Evolutionary conservation across 805 yeast genomes (phyloP), one percentile per base, ranked within the genome.

Genomic region (Saccharomycopsis guyanensis): DNA sequence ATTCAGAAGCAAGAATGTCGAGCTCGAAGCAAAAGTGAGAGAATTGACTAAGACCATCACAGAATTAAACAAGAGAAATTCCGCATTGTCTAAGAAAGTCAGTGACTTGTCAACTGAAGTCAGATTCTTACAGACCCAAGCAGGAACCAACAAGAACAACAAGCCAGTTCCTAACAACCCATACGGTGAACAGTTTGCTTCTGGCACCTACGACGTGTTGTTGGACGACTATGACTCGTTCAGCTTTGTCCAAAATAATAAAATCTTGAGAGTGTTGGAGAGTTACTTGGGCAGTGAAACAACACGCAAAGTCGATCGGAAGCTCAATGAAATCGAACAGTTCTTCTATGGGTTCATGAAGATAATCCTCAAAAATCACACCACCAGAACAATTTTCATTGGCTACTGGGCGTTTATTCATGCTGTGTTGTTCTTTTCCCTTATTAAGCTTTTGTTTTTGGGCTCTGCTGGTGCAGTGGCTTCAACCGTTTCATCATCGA

Each of bases 241-340:
- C 56, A 70, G 72, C 27, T 72, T 73, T 54, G 82, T 83, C 59
- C 76, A 75, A 39, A 68, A 72, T 25, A 73, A 64, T 41, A 88
- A 85, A 65, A 95, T 87, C 55, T 80, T 82, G 43, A 81, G 80
- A 41, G 66, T 87, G 55, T 94, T 96, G 27, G 77, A 88, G 50
- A 91, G 85, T 54, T 83, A 78, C 56, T 86, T 91, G 63, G 75
- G 94, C 56, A 73, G 79, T 38, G 68, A 78, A 52, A 96, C 87
- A 59, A 76, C 83, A 31, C 87, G 82, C 56, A 70, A 95, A 54
- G 80, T 84, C 40, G 72, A 74, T 42, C 77, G 88, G 5, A 73
- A 76, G 40, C 69, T 88, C 60, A 79, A 89, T 1, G 84, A 93
- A 1, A 59, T 84, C 47, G 97, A 93, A 56, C 71, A 94, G 49